These are phyloP conservation scores for Xylaria digitata DNA, from an alignment of 2,329 filamentous ascomycete species.

Conservation along the genomic window DNA sequence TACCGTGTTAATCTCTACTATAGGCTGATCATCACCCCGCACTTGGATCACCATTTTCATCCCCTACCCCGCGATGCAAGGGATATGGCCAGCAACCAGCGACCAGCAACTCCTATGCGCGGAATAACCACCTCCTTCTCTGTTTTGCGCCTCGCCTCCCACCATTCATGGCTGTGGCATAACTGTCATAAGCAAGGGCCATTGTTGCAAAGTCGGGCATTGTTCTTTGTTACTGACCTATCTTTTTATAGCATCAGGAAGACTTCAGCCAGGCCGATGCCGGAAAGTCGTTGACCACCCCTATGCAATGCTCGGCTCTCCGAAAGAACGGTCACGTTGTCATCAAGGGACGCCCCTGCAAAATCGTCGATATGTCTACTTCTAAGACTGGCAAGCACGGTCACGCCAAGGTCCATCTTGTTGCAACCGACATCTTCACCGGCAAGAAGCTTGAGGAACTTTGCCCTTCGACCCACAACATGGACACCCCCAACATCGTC, in stretches of 20 bases:
- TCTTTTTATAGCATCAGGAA: conserved; percentile 41
- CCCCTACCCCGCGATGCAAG: conserved; percentile 34
- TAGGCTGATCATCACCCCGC: conserved; percentile 39
- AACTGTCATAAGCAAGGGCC: no score
- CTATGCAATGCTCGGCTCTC: conserved; percentile 99
- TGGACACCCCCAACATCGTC: conserved; percentile 94
- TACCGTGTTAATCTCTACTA: conserved; percentile 30
- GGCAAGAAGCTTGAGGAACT: conserved; percentile 99
- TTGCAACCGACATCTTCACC: conserved; percentile 99
- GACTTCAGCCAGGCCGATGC: conserved; percentile 94
- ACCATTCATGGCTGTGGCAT: no score
- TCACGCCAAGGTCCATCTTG: conserved; percentile 99
- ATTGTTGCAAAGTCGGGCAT: background rate
- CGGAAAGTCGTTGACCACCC: conserved; percentile 92
- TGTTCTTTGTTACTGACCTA: conserved; percentile 39
- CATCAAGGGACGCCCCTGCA: conserved; percentile 99
- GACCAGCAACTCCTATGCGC: conserved; percentile 16
- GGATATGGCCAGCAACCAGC: conserved; percentile 25
- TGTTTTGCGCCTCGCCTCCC: background rate
- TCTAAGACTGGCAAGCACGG: conserved; percentile 99
- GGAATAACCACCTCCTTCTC: conserved; percentile 7
- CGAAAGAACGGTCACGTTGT: conserved; percentile 99
- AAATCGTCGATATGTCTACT: conserved; percentile 99
- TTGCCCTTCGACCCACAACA: conserved; percentile 96
- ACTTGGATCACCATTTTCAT: conserved; percentile 37